Conservation (phyloP, 2,329 filamentous ascomycete species). For the Gaeumannomyces tritici region DNA sequence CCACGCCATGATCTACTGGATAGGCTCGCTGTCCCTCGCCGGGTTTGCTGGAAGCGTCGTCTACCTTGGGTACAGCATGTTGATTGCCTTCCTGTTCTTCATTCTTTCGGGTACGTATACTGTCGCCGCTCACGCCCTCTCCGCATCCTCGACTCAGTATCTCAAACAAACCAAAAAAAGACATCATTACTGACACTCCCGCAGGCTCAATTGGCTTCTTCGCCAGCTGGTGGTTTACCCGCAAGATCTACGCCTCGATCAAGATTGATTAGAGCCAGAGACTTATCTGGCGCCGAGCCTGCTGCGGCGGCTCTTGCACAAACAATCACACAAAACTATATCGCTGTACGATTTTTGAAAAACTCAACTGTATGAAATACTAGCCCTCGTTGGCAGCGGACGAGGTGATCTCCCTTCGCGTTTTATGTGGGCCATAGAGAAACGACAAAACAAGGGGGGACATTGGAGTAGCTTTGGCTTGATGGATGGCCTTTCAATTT, state of each 20-base stretch:
- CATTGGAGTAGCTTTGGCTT: slow-evolving; percentile 32
- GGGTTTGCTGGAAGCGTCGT: slow-evolving; percentile 80
- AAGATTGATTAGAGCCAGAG: slow-evolving; percentile 71
- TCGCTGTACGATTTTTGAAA: background rate
- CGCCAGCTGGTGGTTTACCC: slow-evolving; percentile 86
- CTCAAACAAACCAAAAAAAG: too few species aligned
- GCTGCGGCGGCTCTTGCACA: background rate
- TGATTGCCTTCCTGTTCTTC: slow-evolving; percentile 87
- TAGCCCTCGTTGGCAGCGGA: background rate
- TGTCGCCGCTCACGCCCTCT: too few species aligned
- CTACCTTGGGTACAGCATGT: slow-evolving; percentile 84
- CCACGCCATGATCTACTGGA: slow-evolving; percentile 84
- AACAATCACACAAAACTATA: background rate
- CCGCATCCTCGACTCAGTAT: too few species aligned
- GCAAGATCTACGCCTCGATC: slow-evolving; percentile 93
- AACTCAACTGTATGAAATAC: background rate
- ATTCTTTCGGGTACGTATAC: slow-evolving; percentile 80
- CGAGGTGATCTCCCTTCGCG: background rate
- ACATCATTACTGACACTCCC: slow-evolving; percentile 12
- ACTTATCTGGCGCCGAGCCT: background rate
- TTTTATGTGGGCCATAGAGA: background rate
- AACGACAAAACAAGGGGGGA: background rate
- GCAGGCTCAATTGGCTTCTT: slow-evolving; percentile 92
- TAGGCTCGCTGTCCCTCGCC: slow-evolving; percentile 77
- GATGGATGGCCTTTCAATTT: background rate